Evolutionary conservation across 2,329 filamentous ascomycete species (phyloP), one percentile per base, ranked within the genome.

Genomic region (Magnaporthales sp.): DNA sequence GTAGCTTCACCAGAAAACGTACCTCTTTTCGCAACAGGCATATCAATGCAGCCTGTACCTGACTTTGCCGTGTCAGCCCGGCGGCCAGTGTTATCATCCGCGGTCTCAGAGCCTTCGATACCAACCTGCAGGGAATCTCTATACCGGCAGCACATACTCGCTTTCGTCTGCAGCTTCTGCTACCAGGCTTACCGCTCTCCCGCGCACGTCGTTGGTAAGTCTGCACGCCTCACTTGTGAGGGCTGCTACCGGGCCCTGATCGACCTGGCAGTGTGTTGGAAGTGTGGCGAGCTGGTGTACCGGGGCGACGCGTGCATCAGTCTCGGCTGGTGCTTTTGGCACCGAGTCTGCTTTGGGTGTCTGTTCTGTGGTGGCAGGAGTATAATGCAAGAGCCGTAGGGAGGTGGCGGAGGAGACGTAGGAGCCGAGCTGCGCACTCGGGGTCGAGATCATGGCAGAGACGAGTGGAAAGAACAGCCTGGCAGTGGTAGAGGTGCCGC

Each of bases 321-420:
- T 69, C 77, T 86, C n/a, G 84, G 84, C 0, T 86, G 81, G 84
- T 86, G 83, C 70, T 87, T 87, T 71, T 87, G 84, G 85, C 84
- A 87, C 71, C 77, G 78, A 54, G 77, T 74, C 0, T 87, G 83
- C 72, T 87, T 85, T 72, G 83, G 84, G 19, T 87, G 84, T 71
- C 71, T 87, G 68, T 74, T 86, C 54, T 86, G 78, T 67, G 82
- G 83, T 22, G 79, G 74, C 67, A 77, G 74, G 68, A 69, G 75
- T 13, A 72, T 81, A 2, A 75, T 27, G 54, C 77, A 26, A 71
- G 71, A 24, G 80, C 77, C 2, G 71, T 78, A 24, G 70, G 69
- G 2, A 68, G 67, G 27, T 1, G 70, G 63, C 46, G 67, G 61
- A 10, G 38, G 54, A 8, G 67, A 62, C 9, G 9, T 65, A 60